Evolutionary conservation across 176 grass and related monocot genomes (phyloP).

Genomic region (Zoysia japonica): DNA sequence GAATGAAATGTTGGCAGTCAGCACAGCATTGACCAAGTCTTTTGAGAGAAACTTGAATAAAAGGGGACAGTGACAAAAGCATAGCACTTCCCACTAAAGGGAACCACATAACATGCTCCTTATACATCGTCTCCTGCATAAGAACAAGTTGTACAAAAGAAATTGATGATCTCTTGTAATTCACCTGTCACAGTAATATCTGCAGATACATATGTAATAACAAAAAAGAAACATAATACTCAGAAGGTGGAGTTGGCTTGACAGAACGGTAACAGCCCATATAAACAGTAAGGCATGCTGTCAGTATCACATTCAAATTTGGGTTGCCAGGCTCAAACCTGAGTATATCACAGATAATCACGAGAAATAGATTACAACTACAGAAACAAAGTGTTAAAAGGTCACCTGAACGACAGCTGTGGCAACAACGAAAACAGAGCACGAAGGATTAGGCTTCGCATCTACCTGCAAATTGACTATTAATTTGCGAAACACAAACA

Average conservation of each 20-base stretch:
- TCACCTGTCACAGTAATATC: not conserved
- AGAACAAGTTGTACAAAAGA: constrained; percentile 6
- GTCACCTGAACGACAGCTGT: too few species aligned
- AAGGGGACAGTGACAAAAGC: constrained; percentile 87
- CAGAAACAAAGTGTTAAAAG: too few species aligned
- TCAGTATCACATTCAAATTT: constrained; percentile 89
- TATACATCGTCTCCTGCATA: constrained; percentile 89
- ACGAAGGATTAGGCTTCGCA: too few species aligned
- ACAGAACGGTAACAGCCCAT: constrained; percentile 92
- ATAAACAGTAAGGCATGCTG: constrained; percentile 92
- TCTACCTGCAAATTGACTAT: too few species aligned
- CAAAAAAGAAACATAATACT: constrained; percentile 32
- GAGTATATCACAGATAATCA: constrained; percentile 4
- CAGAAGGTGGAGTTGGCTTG: constrained; percentile 74
- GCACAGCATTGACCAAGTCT: constrained; percentile 85
- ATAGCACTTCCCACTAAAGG: constrained; percentile 95
- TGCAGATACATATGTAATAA: constrained; percentile 2
- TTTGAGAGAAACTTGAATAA: constrained; percentile 94
- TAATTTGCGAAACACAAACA: too few species aligned
- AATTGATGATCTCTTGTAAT: not conserved
- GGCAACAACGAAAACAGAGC: too few species aligned
- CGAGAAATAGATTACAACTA: too few species aligned
- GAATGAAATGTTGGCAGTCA: constrained; percentile 96
- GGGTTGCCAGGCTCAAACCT: constrained; percentile 84
- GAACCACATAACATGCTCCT: constrained; percentile 94